Conservation (phyloP, 768 basidiomycete genomes). For the Auricularia auricula-judae region DNA sequence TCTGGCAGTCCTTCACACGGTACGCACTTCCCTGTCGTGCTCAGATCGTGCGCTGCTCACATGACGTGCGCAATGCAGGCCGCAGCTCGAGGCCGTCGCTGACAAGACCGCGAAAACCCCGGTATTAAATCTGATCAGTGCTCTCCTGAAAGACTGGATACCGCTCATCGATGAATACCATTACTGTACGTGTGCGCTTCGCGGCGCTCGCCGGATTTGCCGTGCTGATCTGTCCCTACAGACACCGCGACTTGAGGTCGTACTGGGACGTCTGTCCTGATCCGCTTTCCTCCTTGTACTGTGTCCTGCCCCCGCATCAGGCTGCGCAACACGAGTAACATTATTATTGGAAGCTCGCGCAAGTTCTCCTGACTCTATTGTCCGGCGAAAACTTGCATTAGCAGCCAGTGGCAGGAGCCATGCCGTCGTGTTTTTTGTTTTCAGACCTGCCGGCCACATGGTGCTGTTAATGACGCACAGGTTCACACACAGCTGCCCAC, state of each 20-base stretch:
- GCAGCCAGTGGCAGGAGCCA: no score
- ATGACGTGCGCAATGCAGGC: slow-evolving; percentile 29
- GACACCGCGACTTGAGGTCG: slow-evolving; percentile 12
- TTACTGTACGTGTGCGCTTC: slow-evolving; percentile 53
- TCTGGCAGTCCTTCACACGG: slow-evolving; percentile 77
- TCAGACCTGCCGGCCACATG: background rate
- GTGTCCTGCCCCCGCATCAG: no score
- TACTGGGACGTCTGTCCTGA: no score
- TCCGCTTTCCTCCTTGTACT: no score
- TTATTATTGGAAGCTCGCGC: no score
- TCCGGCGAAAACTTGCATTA: no score
- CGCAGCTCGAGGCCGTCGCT: slow-evolving; percentile 60
- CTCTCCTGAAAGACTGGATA: slow-evolving; percentile 74
- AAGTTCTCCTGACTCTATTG: no score
- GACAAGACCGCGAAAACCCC: slow-evolving; percentile 44
- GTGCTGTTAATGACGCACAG: background rate
- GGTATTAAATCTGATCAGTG: slow-evolving; percentile 55
- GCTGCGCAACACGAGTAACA: no score
- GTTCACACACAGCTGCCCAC: no score
- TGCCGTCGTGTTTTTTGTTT: no score
- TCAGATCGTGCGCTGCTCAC: background rate
- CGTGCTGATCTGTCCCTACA: slow-evolving; percentile 4
- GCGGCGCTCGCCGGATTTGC: background rate
- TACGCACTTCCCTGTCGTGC: slow-evolving; percentile 18
- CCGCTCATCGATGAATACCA: slow-evolving; percentile 84